Evolutionary conservation across 2,329 filamentous ascomycete genomes (phyloP), one percentile per base, ranked within the genome.

Genomic region (Calonectria fujianensis): DNA sequence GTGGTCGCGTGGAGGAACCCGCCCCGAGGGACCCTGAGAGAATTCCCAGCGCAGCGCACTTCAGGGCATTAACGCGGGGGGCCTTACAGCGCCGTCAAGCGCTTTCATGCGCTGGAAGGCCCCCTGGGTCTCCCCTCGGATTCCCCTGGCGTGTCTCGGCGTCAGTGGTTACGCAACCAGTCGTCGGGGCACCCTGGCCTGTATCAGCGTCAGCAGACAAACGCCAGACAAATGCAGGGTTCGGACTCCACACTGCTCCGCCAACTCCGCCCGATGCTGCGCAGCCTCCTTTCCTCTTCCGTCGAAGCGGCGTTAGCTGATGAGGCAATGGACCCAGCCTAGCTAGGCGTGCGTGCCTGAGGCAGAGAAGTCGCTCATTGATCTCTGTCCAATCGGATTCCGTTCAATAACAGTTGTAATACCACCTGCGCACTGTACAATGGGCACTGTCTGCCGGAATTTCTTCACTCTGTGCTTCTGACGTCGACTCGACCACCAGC

Each of bases 381-480:
- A 32, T 51, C 35, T 57, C 35, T n/a, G 48, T 9, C 79, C 79
- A 80, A 80, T 80, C 75, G 77, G 69, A 52, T 67, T 54, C 20
- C 6, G 59, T 69, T 39, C 1, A 0, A 68, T n/a, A 0, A 79
- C 79, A 76, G 80, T 1, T 7, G 0, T 29, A 50, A 63, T 61
- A 51, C 0, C 0, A 4, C 3, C 0, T 4, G 29, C 6, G 5
- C 65, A 76, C 74, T 16, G 64, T 10, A 0, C 0, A 0, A 0
- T 0, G 5, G 4, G 29, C 79, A 80, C 79, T 78, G 79, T 79
- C 2, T 14, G 13, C n/a, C 48, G 65, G 79, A 76, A 81, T 79
- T 80, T 81, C 79, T 81, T 75, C 73, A 70, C 59, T 51, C 54
- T 29, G 67, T 27, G 45, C 79, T 72, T 74, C 78, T 81, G 80